phyloP scores from a whole-genome alignment of 768 basidiomycete genomes.

The Mycena alexandri region DNA sequence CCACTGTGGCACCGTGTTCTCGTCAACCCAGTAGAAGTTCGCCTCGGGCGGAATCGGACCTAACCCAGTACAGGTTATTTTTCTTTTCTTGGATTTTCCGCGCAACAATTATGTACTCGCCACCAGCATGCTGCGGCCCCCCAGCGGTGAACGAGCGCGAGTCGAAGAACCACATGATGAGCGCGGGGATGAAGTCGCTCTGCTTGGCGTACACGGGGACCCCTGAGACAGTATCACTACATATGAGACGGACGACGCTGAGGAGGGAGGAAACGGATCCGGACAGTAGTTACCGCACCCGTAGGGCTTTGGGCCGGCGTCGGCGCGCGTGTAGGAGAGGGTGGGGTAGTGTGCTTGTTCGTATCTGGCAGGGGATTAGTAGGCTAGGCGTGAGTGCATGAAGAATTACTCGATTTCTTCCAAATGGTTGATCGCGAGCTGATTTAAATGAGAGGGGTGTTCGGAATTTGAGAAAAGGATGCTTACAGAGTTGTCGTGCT shows the following conservation, averaged over 20 bases:
- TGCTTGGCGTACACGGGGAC: constrained; percentile 34
- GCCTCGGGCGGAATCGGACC: constrained; percentile 28
- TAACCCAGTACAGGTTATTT: neutral
- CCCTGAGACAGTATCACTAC: constrained; percentile 23
- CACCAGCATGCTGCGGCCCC: neutral
- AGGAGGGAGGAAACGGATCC: neutral
- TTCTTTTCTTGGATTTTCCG: too few relatives aligned
- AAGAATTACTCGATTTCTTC: constrained; percentile 32
- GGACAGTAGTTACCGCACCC: constrained; percentile 38
- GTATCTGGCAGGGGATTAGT: constrained; percentile 17
- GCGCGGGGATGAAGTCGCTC: constrained; percentile 24
- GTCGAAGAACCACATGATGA: constrained; percentile 41
- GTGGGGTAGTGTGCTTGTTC: constrained; percentile 35
- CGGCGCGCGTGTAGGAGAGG: constrained; percentile 37
- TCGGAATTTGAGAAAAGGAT: neutral
- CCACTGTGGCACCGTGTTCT: constrained; percentile 35
- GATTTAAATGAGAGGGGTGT: neutral
- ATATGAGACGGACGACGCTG: neutral
- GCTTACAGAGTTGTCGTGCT: constrained; percentile 37
- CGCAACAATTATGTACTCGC: too few relatives aligned
- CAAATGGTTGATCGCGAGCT: constrained; percentile 37
- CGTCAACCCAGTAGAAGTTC: constrained; percentile 39
- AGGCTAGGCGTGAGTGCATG: too few relatives aligned
- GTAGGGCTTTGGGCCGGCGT: constrained; percentile 37
- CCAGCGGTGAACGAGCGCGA: constrained; percentile 34